Evolutionary conservation across 1,284 basidiomycete genomes (phyloP).

Genomic region (Clitocybe nebularis): DNA sequence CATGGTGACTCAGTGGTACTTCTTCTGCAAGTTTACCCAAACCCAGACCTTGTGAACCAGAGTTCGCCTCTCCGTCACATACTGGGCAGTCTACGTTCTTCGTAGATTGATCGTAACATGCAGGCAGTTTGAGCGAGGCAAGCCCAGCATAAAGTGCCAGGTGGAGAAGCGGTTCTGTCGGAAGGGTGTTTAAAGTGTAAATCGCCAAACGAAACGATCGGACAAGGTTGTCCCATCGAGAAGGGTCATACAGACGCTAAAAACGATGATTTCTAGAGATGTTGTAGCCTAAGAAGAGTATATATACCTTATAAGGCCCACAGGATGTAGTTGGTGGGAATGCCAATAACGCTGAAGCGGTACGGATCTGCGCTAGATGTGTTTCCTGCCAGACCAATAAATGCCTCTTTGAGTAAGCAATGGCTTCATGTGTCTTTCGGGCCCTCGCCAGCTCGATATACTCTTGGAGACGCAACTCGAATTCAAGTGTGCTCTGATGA

Average conservation of each 20-base stretch:
- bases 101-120: slow-evolving; percentile 58
- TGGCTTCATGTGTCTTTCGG: slow-evolving; percentile 71
- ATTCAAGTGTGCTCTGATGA: slow-evolving; percentile 93
- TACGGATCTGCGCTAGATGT: slow-evolving; percentile 72
- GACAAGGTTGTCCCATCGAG: slow-evolving; percentile 73
- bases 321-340: slow-evolving; percentile 65
- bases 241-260: slow-evolving; percentile 77
- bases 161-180: slow-evolving; percentile 81
- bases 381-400: slow-evolving; percentile 81
- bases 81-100: slow-evolving; percentile 90
- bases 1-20: slow-evolving; percentile 91
- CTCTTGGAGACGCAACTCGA: slow-evolving; percentile 93
- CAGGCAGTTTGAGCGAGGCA: slow-evolving; percentile 81
- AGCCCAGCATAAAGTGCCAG: slow-evolving; percentile 88
- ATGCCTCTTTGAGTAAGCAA: slow-evolving; percentile 81
- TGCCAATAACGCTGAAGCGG: slow-evolving; percentile 75
- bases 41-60: slow-evolving; percentile 38
- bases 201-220: slow-evolving; percentile 81
- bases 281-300: slow-evolving; percentile 2
- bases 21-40: slow-evolving; percentile 78
- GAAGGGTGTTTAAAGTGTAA: slow-evolving; percentile 81
- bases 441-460: slow-evolving; percentile 87
- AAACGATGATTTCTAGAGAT: background rate
- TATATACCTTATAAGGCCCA: slow-evolving; percentile 63
- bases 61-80: slow-evolving; percentile 59